These are phyloP conservation scores for Suhomyces guaymorum DNA, from an alignment of 1,139 yeast species.

Conservation along the genomic window DNA sequence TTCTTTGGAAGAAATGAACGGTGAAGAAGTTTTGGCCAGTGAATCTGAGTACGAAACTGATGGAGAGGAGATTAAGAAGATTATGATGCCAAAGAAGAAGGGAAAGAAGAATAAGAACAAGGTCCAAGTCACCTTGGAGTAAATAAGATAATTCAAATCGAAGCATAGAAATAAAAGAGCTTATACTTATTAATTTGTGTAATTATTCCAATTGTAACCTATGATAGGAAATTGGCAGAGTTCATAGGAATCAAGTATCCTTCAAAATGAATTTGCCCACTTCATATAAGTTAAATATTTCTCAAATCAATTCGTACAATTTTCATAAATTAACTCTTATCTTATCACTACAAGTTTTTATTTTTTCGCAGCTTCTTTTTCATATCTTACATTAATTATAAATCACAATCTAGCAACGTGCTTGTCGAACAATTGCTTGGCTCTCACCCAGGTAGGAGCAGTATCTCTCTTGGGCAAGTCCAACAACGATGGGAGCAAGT, in stretches of 20 bases:
- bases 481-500: slow-evolving; percentile 83
- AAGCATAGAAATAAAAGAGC: too few species aligned
- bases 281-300: too few species aligned
- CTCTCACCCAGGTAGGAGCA: slow-evolving; percentile 91
- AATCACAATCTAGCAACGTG: slow-evolving; percentile 65
- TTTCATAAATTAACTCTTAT: too few species aligned
- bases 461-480: slow-evolving; percentile 77
- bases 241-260: too few species aligned
- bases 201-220: too few species aligned
- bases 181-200: too few species aligned
- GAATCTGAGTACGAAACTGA: slow-evolving; percentile 71
- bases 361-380: not conserved
- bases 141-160: slow-evolving; percentile 12
- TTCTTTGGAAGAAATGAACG: slow-evolving; percentile 32
- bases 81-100: slow-evolving; percentile 40
- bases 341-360: not conserved
- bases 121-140: slow-evolving; percentile 59
- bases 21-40: slow-evolving; percentile 33
- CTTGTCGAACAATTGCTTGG: slow-evolving; percentile 76
- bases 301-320: too few species aligned
- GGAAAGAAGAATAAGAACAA: slow-evolving; percentile 44
- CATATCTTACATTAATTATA: not conserved
- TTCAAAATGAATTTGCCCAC: not conserved
- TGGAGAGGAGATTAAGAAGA: slow-evolving; percentile 54
- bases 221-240: too few species aligned